Conservation (phyloP, 2,329 filamentous ascomycete genomes). For the Penicillium sp. region DNA sequence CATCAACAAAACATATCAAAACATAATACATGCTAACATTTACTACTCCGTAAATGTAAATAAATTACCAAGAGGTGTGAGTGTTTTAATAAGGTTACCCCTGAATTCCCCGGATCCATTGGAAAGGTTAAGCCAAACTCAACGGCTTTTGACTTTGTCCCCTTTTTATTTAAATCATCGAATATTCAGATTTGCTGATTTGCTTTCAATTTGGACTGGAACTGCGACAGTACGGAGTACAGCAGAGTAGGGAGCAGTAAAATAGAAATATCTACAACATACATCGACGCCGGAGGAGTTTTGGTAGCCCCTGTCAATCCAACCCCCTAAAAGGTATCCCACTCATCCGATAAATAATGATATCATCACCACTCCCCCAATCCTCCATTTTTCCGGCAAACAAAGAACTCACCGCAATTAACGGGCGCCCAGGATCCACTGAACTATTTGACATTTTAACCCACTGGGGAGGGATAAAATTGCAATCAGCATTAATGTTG, state of each 20-base stretch:
- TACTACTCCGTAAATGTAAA: not conserved
- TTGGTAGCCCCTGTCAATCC: not conserved
- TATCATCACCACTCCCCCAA: not conserved
- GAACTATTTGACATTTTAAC: not conserved
- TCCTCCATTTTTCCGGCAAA: not conserved
- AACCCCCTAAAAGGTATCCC: not conserved
- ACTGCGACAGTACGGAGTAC: too few species aligned
- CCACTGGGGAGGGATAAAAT: not conserved
- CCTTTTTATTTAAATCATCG: too few species aligned
- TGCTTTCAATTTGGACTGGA: too few species aligned
- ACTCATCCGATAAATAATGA: not conserved
- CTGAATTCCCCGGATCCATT: not conserved
- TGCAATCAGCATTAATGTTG: not conserved
- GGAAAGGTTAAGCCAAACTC: not conserved
- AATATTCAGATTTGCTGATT: too few species aligned
- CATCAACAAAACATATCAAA: not conserved
- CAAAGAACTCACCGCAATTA: not conserved
- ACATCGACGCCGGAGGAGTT: too few species aligned
- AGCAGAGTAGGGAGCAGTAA: too few species aligned
- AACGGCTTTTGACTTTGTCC: not conserved
- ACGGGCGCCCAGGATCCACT: not conserved
- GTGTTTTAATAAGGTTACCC: not conserved
- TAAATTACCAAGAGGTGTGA: not conserved
- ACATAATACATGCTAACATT: not conserved
- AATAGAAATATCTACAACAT: too few species aligned